These are phyloP conservation scores for Yamadazyma blattariae DNA, from an alignment of 1,139 yeast species.

Conservation along the genomic window DNA sequence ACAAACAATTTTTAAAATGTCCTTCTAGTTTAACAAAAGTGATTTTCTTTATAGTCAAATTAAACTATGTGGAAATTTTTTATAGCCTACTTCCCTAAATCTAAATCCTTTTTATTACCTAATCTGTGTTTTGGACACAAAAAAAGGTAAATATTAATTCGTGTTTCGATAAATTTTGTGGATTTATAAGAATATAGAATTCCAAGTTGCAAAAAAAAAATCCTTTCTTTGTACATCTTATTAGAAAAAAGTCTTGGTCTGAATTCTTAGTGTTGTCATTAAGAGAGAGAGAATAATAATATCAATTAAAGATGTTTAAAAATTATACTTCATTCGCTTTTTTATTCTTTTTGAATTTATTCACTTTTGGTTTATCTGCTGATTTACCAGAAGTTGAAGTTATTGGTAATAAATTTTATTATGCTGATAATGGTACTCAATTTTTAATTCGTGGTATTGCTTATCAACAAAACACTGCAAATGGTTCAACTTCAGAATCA, in stretches of 20 bases:
- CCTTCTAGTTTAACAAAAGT: not conserved
- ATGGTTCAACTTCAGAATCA: slow-evolving; percentile 38
- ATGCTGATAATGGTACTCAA: slow-evolving; percentile 44
- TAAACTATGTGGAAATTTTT: too few species aligned
- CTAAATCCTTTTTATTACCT: too few species aligned
- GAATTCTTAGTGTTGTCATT: not conserved
- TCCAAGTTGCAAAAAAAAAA: too few species aligned
- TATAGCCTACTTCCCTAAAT: too few species aligned
- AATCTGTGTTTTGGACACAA: too few species aligned
- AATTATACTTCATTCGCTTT: slow-evolving; percentile 6
- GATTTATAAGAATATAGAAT: too few species aligned
- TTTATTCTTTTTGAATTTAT: slow-evolving; percentile 2
- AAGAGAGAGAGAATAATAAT: not conserved
- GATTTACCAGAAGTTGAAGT: slow-evolving; percentile 36
- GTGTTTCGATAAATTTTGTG: not conserved
- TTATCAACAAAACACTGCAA: slow-evolving; percentile 42
- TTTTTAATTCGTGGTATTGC: slow-evolving; percentile 47
- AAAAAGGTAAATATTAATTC: too few species aligned
- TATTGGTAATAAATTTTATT: slow-evolving; percentile 45
- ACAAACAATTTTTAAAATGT: not conserved
- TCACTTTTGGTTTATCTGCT: not conserved
- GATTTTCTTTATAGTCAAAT: too few species aligned
- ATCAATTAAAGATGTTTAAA: not conserved
- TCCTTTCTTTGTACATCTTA: not conserved
- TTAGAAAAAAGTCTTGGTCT: not conserved